phyloP scores from a whole-genome alignment of 2,329 filamentous ascomycete genomes.

The Stemphylium vesicarium region DNA sequence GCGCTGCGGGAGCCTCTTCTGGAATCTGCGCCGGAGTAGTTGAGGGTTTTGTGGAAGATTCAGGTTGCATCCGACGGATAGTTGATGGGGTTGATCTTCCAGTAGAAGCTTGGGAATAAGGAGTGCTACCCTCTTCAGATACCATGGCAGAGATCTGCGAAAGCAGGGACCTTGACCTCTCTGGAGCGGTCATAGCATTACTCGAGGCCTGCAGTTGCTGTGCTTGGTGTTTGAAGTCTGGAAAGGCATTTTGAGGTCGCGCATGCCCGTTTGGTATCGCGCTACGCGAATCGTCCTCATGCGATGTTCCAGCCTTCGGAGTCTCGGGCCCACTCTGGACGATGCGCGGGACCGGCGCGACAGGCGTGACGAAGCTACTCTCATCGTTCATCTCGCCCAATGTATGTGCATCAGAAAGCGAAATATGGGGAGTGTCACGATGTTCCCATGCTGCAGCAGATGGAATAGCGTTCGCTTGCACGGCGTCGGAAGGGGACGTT shows the following conservation, averaged over 20 bases:
- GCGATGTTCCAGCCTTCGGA: conserved; percentile 23
- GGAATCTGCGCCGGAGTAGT: conserved; percentile 31
- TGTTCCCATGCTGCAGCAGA: conserved; percentile 43
- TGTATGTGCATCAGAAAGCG: conserved; percentile 33
- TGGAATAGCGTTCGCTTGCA: conserved; percentile 38
- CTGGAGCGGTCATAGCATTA: conserved; percentile 26
- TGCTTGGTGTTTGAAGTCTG: conserved; percentile 15
- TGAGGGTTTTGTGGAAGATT: conserved; percentile 26
- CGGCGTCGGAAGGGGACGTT: conserved; percentile 37
- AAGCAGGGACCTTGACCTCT: conserved; percentile 43
- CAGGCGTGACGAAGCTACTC: conserved; percentile 33
- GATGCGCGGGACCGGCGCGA: conserved; percentile 33
- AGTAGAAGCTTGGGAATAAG: conserved; percentile 39
- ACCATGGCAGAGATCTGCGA: conserved; percentile 48
- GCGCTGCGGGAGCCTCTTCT: conserved; percentile 27
- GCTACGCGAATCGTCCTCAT: conserved; percentile 15
- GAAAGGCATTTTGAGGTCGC: conserved; percentile 11
- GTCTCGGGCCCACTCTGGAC: conserved; percentile 20
- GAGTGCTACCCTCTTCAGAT: conserved; percentile 33
- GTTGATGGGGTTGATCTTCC: conserved; percentile 41
- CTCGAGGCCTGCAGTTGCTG: conserved; percentile 22
- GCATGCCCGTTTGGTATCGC: conserved; percentile 21
- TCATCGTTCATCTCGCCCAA: conserved; percentile 36
- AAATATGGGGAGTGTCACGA: conserved; percentile 32
- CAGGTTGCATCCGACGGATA: conserved; percentile 33